Conservation (phyloP, 2,329 filamentous ascomycete species). For the Xylaria digitata region DNA sequence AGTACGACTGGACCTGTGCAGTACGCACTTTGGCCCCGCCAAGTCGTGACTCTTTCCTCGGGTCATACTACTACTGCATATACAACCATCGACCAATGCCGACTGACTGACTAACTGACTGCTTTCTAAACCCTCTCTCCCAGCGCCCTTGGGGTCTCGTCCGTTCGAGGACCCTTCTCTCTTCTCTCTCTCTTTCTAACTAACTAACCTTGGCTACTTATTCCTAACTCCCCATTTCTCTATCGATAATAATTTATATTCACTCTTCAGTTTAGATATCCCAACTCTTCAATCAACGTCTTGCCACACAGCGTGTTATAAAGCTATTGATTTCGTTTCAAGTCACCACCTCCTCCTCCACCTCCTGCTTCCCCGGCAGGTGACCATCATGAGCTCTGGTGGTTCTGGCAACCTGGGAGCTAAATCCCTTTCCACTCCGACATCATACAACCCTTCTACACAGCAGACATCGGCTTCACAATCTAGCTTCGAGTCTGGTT, state of each 20-base stretch:
- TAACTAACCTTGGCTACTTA: neutral
- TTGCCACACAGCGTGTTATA: neutral
- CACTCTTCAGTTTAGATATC: neutral
- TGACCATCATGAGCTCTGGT: constrained; percentile 50
- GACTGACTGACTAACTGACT: neutral
- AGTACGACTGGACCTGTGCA: neutral
- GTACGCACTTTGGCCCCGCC: constrained; percentile 43
- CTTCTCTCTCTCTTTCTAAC: too few species aligned
- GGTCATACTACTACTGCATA: constrained; percentile 3
- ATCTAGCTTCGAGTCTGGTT: constrained; percentile 59
- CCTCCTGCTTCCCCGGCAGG: constrained; percentile 26
- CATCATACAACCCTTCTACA: constrained; percentile 55
- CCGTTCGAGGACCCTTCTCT: constrained; percentile 47
- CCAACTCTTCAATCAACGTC: neutral
- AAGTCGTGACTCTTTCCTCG: constrained; percentile 44
- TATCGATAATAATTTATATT: constrained; percentile 7
- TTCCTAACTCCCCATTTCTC: constrained; percentile 16
- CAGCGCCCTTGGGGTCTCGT: constrained; percentile 48
- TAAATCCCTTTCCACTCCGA: constrained; percentile 63
- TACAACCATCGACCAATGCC: neutral
- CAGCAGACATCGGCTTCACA: constrained; percentile 58
- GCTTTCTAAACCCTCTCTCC: constrained; percentile 17
- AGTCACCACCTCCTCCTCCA: neutral
- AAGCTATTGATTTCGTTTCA: neutral
- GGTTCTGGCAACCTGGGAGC: constrained; percentile 55